Evolutionary conservation across 371 early-diverging fungal genomes (phyloP), one percentile per base, ranked within the genome.

Genomic region (Zychaea mexicana): DNA sequence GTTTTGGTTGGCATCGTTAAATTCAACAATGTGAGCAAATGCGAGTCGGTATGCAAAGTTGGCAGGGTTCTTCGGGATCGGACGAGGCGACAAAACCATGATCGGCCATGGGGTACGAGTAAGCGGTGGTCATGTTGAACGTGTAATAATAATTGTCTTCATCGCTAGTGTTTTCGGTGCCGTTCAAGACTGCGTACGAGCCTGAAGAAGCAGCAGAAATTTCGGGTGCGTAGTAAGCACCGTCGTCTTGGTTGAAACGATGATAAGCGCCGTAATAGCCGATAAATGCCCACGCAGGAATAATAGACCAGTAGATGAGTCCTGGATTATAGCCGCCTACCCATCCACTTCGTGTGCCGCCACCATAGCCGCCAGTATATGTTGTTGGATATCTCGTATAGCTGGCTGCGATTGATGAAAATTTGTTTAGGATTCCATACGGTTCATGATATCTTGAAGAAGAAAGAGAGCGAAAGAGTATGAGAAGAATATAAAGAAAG

Each of bases 171-270:
- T 76, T 65, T 13, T 69, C 75, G 12, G 82, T 77, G 1, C 76
- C 79, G 56, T 76, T 82, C 45, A 82, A 67, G 9, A 77, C 31
- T 3, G 74, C 68, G 39, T 76, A 66, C 1, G 62, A 28, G 9
- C 67, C 70, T 13, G 70, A 71, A 17, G 62, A 71, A 38, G 60
- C 59, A n/a, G 66, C 49, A 12, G 61, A 67, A 2, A 79, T n/a
- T 31, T 61, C 58, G 21, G 82, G 82, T n/a, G 79, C 82, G 60
- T 79, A 82, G 57, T 79, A 82, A 21, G 76, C 74, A 0, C 82
- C 82, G 12, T 38, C 60, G 30, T 79, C 19, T n/a, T 33, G 39
- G 45, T 79, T 77, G 68, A 74, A 82, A 17, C 82, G 74, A 49
- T 74, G 70, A 49, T 82, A 82, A 7, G 64, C 63, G 10, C 63